phyloP scores from a whole-genome alignment of 257 asterid species.

The Ajuga chamaepitys region DNA sequence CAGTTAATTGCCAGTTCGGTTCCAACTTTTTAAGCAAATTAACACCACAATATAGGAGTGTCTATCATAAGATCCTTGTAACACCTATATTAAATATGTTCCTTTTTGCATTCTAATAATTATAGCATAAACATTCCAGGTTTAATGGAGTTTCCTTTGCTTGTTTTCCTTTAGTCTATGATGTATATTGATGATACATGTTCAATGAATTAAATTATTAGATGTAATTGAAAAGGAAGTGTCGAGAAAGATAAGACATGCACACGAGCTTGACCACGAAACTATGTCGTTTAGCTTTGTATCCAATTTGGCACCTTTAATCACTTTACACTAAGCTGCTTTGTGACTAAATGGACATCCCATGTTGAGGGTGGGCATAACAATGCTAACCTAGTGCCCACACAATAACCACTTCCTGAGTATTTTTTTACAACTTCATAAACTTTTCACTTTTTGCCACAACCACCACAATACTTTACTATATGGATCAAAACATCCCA shows the following conservation, averaged over 20 bases:
- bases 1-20: no score
- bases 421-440: slow-evolving; percentile 7
- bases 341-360: slow-evolving; percentile 22
- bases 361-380: slow-evolving; percentile 16
- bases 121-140: no score
- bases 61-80: no score
- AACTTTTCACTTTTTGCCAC: neutral
- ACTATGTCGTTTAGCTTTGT: slow-evolving; percentile 31
- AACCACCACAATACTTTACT: neutral
- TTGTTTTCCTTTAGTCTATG: no score
- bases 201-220: slow-evolving; percentile 6
- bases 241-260: slow-evolving; percentile 34
- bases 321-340: slow-evolving; percentile 23
- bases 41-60: no score
- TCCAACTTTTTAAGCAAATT: no score
- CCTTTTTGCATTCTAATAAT: no score
- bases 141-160: no score
- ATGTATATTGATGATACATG: neutral
- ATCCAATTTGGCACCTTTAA: slow-evolving; percentile 21
- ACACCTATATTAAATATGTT: no score
- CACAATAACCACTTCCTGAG: neutral
- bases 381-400: slow-evolving; percentile 18
- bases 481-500: no score
- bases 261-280: slow-evolving; percentile 41
- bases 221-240: slow-evolving; percentile 16